Percentiles rank a stretch among this genome's conserved stretches.
Evolutionary conservation across 495 filamentous ascomycete species (phyloP).

Genomic region (Trichoderma orchidacearum): DNA sequence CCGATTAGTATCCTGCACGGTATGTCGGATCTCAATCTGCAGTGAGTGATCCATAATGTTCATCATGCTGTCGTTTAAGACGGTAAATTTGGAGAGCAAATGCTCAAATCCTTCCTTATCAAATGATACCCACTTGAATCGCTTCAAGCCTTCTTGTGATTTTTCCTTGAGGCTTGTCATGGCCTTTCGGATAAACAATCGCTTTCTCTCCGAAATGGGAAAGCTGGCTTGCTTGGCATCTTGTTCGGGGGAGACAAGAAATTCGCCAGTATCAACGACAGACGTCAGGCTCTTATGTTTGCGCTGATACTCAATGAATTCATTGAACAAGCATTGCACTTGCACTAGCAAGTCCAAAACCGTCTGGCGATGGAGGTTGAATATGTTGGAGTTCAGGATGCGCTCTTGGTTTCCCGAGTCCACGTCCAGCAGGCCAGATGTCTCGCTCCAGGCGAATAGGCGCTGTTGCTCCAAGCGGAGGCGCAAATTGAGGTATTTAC

Average conservation of each 20-base stretch:
- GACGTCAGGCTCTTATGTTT: constrained; percentile 17
- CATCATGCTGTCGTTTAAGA: constrained; percentile 31
- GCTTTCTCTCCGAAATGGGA: constrained; percentile 15
- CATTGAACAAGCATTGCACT: constrained; percentile 27
- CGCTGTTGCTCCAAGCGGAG: constrained; percentile 32
- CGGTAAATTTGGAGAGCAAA: constrained; percentile 21
- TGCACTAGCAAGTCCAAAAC: constrained; percentile 29
- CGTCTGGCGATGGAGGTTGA: constrained; percentile 26
- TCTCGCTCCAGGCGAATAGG: constrained; percentile 33
- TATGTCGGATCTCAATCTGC: constrained; percentile 29
- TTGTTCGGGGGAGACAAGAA: constrained; percentile 19
- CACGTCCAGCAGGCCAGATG: constrained; percentile 25
- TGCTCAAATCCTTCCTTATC: constrained; percentile 29
- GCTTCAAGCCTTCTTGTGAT: constrained; percentile 13
- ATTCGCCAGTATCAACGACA: constrained; percentile 11
- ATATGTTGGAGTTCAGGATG: constrained; percentile 26
- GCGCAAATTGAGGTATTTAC: constrained; percentile 25
- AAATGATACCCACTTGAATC: constrained; percentile 27
- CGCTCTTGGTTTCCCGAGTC: constrained; percentile 16
- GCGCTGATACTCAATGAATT: constrained; percentile 27
- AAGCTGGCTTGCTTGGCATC: constrained; percentile 23
- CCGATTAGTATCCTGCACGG: constrained; percentile 30
- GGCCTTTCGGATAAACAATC: constrained; percentile 27
- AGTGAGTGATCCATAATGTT: constrained; percentile 25
- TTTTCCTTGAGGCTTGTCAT: constrained; percentile 18